These are phyloP conservation scores for Dipteronia sinensis DNA, from an alignment of 345 rosid species.

Conservation along the genomic window DNA sequence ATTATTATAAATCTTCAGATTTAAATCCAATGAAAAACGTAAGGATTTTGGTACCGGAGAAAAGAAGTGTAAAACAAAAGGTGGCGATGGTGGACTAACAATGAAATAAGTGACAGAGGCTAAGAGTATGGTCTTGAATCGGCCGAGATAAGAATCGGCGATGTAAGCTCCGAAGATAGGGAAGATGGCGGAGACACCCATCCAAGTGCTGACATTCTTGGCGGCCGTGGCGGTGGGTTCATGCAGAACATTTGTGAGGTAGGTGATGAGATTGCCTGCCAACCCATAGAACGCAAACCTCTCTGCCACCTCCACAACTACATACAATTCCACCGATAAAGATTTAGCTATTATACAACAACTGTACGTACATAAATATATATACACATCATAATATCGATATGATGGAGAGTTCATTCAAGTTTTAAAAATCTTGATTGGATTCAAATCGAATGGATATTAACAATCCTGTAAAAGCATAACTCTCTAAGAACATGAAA, in stretches of 20 bases:
- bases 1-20: no score
- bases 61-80: background rate
- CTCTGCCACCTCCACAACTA: constrained; percentile 84
- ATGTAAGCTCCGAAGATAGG: constrained; percentile 74
- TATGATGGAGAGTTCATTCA: no score
- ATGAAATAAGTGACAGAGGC: constrained; percentile 59
- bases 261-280: constrained; percentile 73
- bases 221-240: constrained; percentile 62
- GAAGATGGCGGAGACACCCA: constrained; percentile 76
- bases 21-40: no score
- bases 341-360: no score
- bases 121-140: constrained; percentile 77
- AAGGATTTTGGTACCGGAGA: no score
- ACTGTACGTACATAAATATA: no score
- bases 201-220: constrained; percentile 75
- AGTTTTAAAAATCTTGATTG: no score
- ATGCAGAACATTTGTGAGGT: constrained; percentile 67
- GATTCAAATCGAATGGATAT: no score
- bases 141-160: constrained; percentile 89
- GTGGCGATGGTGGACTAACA: constrained; percentile 29
- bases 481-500: background rate
- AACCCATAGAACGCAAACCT: constrained; percentile 87
- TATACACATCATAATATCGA: no score
- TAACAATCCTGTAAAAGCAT: no score
- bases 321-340: background rate